phyloP scores from a whole-genome alignment of 257 asterid species.

The Solanum chiquidenum region DNA sequence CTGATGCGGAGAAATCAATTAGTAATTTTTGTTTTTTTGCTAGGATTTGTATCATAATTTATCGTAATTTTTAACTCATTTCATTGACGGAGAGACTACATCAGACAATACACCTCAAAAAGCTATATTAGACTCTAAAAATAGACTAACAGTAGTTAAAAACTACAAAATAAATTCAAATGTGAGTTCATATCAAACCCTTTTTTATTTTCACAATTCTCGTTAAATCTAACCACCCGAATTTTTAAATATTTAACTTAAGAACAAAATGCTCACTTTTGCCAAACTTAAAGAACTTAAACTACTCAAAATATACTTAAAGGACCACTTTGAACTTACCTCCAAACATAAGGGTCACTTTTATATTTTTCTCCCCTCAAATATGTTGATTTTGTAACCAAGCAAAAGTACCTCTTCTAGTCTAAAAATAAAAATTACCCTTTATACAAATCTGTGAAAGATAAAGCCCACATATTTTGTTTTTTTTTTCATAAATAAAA shows the following conservation, averaged over 20 bases:
- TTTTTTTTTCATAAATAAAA: neutral
- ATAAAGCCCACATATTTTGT: neutral
- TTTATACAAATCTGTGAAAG: neutral
- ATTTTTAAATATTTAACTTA: neutral
- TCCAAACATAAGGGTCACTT: neutral
- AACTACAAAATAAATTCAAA: neutral
- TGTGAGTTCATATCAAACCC: neutral
- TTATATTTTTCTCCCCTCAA: neutral
- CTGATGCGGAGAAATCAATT: neutral
- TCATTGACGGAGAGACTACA: too few species aligned
- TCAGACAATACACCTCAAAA: neutral
- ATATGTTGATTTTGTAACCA: neutral
- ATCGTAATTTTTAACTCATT: neutral
- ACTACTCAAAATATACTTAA: neutral
- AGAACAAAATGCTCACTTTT: neutral
- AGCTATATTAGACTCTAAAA: too few species aligned
- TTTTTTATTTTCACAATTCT: neutral
- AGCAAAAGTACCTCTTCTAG: neutral
- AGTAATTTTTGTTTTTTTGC: neutral
- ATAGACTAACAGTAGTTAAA: too few species aligned
- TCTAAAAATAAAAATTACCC: neutral
- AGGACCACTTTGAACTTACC: neutral
- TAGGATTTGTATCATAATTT: too few species aligned
- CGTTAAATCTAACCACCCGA: neutral
- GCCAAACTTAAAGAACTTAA: neutral